A percentile compares a stretch with the other conserved stretches of the same genome.
These are phyloP conservation scores for Ananas comosus DNA, from an alignment of 176 grass and related monocot species.

Conservation along the genomic window DNA sequence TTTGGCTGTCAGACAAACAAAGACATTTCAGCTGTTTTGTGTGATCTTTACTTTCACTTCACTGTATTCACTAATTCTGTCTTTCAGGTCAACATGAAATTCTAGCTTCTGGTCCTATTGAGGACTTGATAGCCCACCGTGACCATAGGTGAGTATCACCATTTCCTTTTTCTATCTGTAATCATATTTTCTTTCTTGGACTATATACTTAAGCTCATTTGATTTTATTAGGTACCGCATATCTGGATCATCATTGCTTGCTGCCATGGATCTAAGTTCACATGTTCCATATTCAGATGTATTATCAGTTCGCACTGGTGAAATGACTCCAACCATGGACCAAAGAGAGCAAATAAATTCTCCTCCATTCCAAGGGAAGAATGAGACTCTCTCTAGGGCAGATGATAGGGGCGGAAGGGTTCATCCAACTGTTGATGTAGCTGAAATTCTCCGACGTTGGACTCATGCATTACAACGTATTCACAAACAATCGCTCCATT, in stretches of 20 bases:
- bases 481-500: slow-evolving; percentile 96
- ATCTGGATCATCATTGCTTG: slow-evolving; percentile 85
- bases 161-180: slow-evolving; percentile 14
- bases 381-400: slow-evolving; percentile 52
- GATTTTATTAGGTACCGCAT: slow-evolving; percentile 80
- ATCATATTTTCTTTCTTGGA: background rate
- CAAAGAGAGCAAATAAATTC: slow-evolving; percentile 36
- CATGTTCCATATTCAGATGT: slow-evolving; percentile 61
- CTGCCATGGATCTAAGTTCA: slow-evolving; percentile 76
- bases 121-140: slow-evolving; percentile 97
- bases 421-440: slow-evolving; percentile 80
- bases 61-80: background rate
- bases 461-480: slow-evolving; percentile 99
- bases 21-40: background rate
- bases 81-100: slow-evolving; percentile 85
- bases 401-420: slow-evolving; percentile 65
- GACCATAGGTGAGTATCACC: slow-evolving; percentile 70
- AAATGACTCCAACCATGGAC: slow-evolving; percentile 39
- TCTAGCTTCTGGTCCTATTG: slow-evolving; percentile 95
- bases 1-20: no score
- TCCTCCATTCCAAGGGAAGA: slow-evolving; percentile 49
- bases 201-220: slow-evolving; percentile 14
- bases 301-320: slow-evolving; percentile 46
- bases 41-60: background rate
- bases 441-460: slow-evolving; percentile 97